Base-by-base conservation (phyloP, 805 yeast species). In the Novakomyces olei region DNA sequence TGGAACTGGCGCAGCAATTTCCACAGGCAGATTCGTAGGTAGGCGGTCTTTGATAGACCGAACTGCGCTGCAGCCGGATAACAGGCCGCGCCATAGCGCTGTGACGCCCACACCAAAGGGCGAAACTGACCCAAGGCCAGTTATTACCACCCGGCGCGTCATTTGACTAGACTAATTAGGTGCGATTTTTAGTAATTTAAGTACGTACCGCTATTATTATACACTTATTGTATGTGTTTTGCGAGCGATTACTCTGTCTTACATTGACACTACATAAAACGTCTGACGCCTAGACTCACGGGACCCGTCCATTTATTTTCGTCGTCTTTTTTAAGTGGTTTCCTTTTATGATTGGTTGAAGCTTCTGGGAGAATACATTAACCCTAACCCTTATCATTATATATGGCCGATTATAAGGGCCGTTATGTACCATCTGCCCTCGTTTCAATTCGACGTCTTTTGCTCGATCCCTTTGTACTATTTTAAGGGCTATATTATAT, bases 91-190 rank as follows among this genome's bases (percentile, higher is more conserved):
- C 60, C 60, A 57, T 2, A 50, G 46, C 10, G 38, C 37, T 16
- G 40, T 36, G 10, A 44, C 47, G 5, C 54, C 83, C 4, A 69
- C 69, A 0, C 95, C 96, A 3, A 88, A 54, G 0, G 98, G 98
- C 0, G 88, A 68, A 1, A 83, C 66, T 18, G 77, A 54, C 0
- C 96, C 96, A 5, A 88, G 48, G 0, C 98, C 98, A 0, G 98
- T 88, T 1, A 85, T 73, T 1, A 85, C 95, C 0, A 85, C 92
- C 51, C 93, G 55, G 26, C 41, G 30, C 28, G 22, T 23, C 17
- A 9, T 30, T 16, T 26, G 24, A n/a, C n/a, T n/a, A n/a, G n/a
- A n/a, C n/a, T n/a, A n/a, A n/a, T n/a, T n/a, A n/a, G n/a, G n/a
- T n/a, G n/a, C n/a, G n/a, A n/a, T n/a, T n/a, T n/a, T n/a, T n/a